phyloP scores from a whole-genome alignment of 2,329 filamentous ascomycete species.

The Colletotrichum sublineola region DNA sequence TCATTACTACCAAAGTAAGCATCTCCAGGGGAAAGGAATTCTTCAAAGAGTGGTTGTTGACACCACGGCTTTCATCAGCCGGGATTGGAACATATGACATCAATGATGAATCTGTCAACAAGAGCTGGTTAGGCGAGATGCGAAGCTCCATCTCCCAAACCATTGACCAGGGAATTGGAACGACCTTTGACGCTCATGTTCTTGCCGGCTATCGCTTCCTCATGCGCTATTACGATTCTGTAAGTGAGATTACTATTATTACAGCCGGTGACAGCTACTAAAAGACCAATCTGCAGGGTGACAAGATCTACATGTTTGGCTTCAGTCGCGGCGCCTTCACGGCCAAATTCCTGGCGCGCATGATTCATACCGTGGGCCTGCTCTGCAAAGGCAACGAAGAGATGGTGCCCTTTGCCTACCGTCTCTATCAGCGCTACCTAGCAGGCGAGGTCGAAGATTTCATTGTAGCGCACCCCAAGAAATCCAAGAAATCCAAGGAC shows the following conservation, averaged over 20 bases:
- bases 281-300: conserved; percentile 50
- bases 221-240: conserved; percentile 65
- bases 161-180: conserved; percentile 59
- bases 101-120: conserved; percentile 57
- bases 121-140: conserved; percentile 51
- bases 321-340: conserved; percentile 67
- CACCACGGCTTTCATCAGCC: conserved; percentile 46
- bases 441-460: conserved; percentile 54
- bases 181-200: conserved; percentile 65
- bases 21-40: no score
- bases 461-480: conserved; percentile 43
- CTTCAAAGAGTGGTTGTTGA: background rate
- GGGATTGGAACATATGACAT: conserved; percentile 65
- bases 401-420: conserved; percentile 65
- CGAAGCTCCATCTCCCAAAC: conserved; percentile 54
- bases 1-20: conserved; percentile 64
- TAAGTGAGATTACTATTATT: conserved; percentile 42
- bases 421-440: conserved; percentile 58
- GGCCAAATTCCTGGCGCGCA: conserved; percentile 65
- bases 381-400: conserved; percentile 66
- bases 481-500: conserved; percentile 12
- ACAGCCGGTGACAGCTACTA: background rate
- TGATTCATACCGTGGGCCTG: conserved; percentile 63
- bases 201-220: conserved; percentile 66
- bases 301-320: conserved; percentile 68